phyloP scores from a whole-genome alignment of 352 stramenopile genomes.

The Phytophthora capsici region DNA sequence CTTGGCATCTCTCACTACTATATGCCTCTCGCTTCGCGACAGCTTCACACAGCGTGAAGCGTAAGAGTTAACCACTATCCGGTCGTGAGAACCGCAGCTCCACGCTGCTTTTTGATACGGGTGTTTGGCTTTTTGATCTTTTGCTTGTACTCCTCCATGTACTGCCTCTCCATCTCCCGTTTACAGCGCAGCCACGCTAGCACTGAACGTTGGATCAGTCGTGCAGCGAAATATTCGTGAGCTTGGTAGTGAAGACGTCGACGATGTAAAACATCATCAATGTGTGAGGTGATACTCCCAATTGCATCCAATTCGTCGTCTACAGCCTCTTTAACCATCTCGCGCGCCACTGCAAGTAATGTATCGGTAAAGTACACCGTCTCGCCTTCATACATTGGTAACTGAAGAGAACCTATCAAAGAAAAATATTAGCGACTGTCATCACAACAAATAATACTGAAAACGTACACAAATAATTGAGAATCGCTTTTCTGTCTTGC shows the following conservation, averaged over 20 bases:
- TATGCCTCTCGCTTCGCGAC: constrained; percentile 74
- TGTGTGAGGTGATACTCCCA: constrained; percentile 35
- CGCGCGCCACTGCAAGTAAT: constrained; percentile 71
- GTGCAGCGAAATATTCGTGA: constrained; percentile 71
- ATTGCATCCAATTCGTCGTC: constrained; percentile 33
- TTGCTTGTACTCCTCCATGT: constrained; percentile 78
- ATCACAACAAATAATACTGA: constrained; percentile 8
- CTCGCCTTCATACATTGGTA: constrained; percentile 85
- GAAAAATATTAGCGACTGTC: not conserved
- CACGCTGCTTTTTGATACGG: constrained; percentile 68
- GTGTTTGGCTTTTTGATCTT: constrained; percentile 77
- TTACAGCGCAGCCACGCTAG: constrained; percentile 61
- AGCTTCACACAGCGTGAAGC: constrained; percentile 51
- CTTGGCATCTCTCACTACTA: constrained; percentile 64
- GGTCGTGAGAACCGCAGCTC: constrained; percentile 68
- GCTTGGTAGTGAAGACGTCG: constrained; percentile 58
- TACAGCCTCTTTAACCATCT: constrained; percentile 73
- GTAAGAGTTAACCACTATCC: constrained; percentile 37
- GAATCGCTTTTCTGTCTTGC: constrained; percentile 42
- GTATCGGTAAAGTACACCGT: constrained; percentile 88
- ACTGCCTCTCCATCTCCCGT: constrained; percentile 58
- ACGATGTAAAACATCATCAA: constrained; percentile 14
- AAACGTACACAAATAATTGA: constrained; percentile 53
- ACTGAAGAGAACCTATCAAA: constrained; percentile 50
- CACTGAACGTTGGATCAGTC: constrained; percentile 61